Conservation (phyloP, 1,284 basidiomycete species). For the Kwoniella shivajii region DNA sequence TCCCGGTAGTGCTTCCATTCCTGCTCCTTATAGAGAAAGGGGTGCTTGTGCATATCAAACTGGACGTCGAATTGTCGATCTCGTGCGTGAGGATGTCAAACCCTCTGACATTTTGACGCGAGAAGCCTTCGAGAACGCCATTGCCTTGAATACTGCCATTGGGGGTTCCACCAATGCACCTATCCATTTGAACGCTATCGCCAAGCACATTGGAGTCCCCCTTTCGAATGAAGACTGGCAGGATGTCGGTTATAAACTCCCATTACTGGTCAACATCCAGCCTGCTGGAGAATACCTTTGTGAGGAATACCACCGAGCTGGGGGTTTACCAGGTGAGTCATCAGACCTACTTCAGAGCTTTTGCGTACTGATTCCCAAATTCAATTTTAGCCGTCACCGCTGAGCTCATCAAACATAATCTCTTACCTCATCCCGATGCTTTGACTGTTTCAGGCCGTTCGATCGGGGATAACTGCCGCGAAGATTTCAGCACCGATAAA, state of each 20-base stretch:
- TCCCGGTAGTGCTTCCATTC: constrained; percentile 83
- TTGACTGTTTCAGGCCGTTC: constrained; percentile 44
- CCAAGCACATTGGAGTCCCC: constrained; percentile 51
- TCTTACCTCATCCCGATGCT: constrained; percentile 45
- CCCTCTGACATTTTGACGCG: constrained; percentile 91
- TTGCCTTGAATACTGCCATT: constrained; percentile 77
- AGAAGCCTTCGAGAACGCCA: constrained; percentile 87
- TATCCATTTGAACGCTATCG: constrained; percentile 50
- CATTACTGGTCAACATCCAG: constrained; percentile 48
- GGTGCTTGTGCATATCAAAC: constrained; percentile 64
- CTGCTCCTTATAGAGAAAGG: constrained; percentile 59
- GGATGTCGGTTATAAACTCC: constrained; percentile 47
- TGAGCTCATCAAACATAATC: constrained; percentile 40
- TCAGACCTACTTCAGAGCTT: not conserved
- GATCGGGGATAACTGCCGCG: constrained; percentile 43
- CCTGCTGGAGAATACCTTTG: constrained; percentile 49
- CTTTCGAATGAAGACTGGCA: constrained; percentile 48
- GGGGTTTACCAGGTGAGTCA: constrained; percentile 44
- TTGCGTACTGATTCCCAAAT: not conserved
- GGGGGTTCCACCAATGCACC: constrained; percentile 88
- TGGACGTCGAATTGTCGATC: constrained; percentile 75
- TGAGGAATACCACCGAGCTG: constrained; percentile 52
- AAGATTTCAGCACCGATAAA: constrained; percentile 42
- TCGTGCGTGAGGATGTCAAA: constrained; percentile 84
- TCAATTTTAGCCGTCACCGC: constrained; percentile 39